Base-by-base conservation (phyloP, 2,329 filamentous ascomycete species). In the Trichoderma aggressivum region DNA sequence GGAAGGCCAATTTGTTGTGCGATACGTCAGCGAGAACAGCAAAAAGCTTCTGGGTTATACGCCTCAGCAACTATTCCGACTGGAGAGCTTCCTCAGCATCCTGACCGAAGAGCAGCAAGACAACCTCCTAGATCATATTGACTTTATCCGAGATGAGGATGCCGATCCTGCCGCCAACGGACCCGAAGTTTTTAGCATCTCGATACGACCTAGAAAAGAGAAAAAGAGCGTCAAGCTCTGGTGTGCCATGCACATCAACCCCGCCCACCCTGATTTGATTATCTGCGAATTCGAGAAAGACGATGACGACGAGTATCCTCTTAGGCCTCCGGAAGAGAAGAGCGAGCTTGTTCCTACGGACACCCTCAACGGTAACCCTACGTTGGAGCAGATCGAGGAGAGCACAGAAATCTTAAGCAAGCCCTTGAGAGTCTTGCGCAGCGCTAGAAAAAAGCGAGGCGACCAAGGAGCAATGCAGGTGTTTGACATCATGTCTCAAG, bases 201-300 rank as follows among this genome's bases (percentile, higher is more conserved):
- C 91, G 0, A 85, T 97, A 88, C n/a, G 26, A n/a, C n/a, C 81
- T 85, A 0, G 86, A 89, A 0, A 83, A 86, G 30, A 71, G 58
- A 50, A 84, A 24, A 86, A 86, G 72, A 85, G 84, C 5, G 84
- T 87, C 67, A 96, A 94, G 77, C 82, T 97, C 2, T 97, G 94
- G 94, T 97, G 93, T 79, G 94, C 93, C 8, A 90, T 96, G 75
- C 94, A 97, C 76, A 87, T 92, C 70, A 92, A 90, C 65, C 86
- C 90, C 1, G 81, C 84, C 1, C 89, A 94, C 73, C 87, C 89
- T 0, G 88, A 92, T 59, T 80, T 95, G 28, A 84, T 97, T 32
- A 91, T 97, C 11, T 97, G 93, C 83, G 94, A 97, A 77, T 95
- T 97, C 71, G 94, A 97, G 78, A 81, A 94, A 2, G 93, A 97